Evolutionary conservation across 75 land plant genomes (phyloP), one percentile per base, ranked within the genome.

Genomic region (Picea sitchensis): DNA sequence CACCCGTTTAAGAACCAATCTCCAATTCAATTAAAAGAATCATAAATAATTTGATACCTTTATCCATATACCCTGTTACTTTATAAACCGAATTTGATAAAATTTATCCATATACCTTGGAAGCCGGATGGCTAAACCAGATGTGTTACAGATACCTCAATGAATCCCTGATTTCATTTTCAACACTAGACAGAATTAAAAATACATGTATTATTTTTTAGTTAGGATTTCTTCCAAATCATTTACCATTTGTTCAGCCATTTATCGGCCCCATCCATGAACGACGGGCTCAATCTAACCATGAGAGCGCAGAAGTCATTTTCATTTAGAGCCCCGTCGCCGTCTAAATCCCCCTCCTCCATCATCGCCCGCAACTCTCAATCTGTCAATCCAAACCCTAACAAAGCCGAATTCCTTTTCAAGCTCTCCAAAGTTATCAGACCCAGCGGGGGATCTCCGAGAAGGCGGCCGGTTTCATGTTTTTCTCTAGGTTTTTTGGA

Each of bases 341-440:
- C 88, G 54, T 89, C 87, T 73, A 81, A 13, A 63, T 89, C 88
- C 44, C 91, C 91, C 75, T 89, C 91, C 59, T 68, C 61, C 80
- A 93, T 15, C 93, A 93, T 93, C 26, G 84, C 83, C 83, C 2
- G 15, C 44, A 90, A 71, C 61, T 93, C 91, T 11, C 80, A 86
- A 26, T 91, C 93, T 30, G 75, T 84, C 86, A 91, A 84, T 4
- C 80, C 76, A 75, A 93, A 61, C 36, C 91, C 93, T 61, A 91
- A 63, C 63, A 81, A 15, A 21, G 76, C 78, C 8, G 90, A 61
- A 64, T 89, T 88, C 65, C 75, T 85, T 89, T 77, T 88, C 83
- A 93, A 79, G 86, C 95, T 93, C 78, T 83, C 88, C 36, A 88
- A 81, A 12, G 93, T 93, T 80, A 93, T 93, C 65, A 90, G 73